Percentiles rank a stretch among this genome's conserved stretches.
Evolutionary conservation across 495 filamentous ascomycete species (phyloP).

Genomic region (Aspergillus heteromorphus): DNA sequence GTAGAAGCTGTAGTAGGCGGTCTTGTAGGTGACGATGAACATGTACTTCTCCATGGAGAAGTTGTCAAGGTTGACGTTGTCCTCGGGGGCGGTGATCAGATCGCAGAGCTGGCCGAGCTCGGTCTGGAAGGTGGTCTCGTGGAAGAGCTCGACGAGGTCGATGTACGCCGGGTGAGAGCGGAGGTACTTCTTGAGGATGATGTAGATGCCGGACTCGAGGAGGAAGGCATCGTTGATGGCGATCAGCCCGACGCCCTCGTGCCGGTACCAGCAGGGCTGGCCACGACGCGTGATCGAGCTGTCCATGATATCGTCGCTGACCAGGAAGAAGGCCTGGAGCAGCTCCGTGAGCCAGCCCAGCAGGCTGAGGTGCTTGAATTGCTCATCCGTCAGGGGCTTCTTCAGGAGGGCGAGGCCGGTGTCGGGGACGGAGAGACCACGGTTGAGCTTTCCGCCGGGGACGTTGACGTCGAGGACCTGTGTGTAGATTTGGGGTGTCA

Average conservation of each 20-base stretch:
- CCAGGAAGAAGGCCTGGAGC: conserved; percentile 97
- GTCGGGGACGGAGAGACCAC: conserved; percentile 96
- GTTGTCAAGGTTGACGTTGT: conserved; percentile 77
- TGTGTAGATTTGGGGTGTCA: conserved; percentile 10
- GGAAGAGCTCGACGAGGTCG: conserved; percentile 90
- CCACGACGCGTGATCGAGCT: conserved; percentile 85
- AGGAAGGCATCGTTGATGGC: conserved; percentile 99
- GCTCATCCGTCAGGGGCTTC: conserved; percentile 64
- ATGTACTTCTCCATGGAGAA: conserved; percentile 93
- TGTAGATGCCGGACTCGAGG: conserved; percentile 86
- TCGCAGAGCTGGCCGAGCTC: conserved; percentile 93
- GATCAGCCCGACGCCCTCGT: conserved; percentile 80
- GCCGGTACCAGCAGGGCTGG: conserved; percentile 90
- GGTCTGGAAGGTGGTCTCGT: conserved; percentile 87
- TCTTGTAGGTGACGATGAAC: conserved; percentile 99
- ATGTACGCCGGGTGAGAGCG: conserved; percentile 76
- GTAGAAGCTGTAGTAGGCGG: conserved; percentile 98
- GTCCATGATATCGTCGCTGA: conserved; percentile 99
- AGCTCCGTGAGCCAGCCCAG: conserved; percentile 97
- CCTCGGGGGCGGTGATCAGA: conserved; percentile 92
- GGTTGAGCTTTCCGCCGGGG: conserved; percentile 94
- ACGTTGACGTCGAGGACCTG: conserved; percentile 80
- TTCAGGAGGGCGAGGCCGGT: conserved; percentile 73
- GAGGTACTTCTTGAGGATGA: conserved; percentile 90
- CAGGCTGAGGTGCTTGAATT: conserved; percentile 77